Base-by-base conservation (phyloP, 2,329 filamentous ascomycete species). In the Diaporthe sp. region DNA sequence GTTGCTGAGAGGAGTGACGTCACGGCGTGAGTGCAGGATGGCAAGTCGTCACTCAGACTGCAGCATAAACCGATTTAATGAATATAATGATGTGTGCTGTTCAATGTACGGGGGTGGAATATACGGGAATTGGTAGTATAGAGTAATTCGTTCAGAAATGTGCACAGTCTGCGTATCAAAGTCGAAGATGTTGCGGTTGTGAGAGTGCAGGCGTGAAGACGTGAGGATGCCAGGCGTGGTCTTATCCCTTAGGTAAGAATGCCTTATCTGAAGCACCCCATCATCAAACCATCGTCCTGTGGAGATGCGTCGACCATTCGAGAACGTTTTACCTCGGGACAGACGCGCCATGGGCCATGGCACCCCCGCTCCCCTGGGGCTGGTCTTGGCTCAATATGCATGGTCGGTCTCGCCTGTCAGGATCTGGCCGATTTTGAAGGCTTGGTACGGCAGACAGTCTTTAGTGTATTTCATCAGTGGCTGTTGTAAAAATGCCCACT, bases 261-360 rank as follows among this genome's bases (percentile, higher is more conserved):
- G n/a, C 34, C 65, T 70, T 42, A 70, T 70, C 34, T 70, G 49
- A 68, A 1, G 65, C 65, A 39, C 46, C 65, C 65, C 31, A 39
- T 53, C 31, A 53, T 68, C 34, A 39, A 68, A 68, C 22, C 31
- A 19, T 31, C 28, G n/a, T 17, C 17, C 10, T 25, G 19, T 39
- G n/a, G 13, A n/a, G 13, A 53, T 53, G 46, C 65, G 15, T 25
- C 22, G 46, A 39, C 19, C 65, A 28, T 39, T 68, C 19, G 44
- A 51, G 62, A 53, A 51, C 19, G 10, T 51, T 39, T 53, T 34
- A 37, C 62, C 62, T 53, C 44, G 62, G 62, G 22, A 53, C 13
- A 53, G n/a, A 44, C n/a, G 39, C 39, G 60, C 37, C 60, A 62
- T 28, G 31, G n/a, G 9, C 17, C 42, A 25, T n/a, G 5, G 7